These are phyloP conservation scores for Penicillium crustosum DNA, from an alignment of 2,329 filamentous ascomycete species.

Conservation along the genomic window DNA sequence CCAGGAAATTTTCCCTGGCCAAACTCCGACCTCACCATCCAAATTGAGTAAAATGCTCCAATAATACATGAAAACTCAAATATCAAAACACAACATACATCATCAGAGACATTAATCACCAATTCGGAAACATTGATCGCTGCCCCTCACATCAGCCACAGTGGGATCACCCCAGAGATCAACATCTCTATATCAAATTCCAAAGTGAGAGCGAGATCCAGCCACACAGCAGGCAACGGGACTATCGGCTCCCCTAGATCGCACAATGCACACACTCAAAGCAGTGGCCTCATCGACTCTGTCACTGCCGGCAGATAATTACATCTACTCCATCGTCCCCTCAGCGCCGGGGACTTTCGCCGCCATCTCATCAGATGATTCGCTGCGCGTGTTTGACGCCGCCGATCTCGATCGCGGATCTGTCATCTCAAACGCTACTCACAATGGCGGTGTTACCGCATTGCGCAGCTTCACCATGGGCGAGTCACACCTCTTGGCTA, in stretches of 20 bases:
- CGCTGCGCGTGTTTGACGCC: constrained; percentile 44
- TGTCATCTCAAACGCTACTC: constrained; percentile 20
- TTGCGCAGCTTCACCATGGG: constrained; percentile 32
- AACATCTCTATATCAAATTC: constrained; percentile 2
- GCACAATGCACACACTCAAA: constrained; percentile 37
- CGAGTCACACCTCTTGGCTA: constrained; percentile 33
- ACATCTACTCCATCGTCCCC: constrained; percentile 44
- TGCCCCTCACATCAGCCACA: constrained; percentile 10
- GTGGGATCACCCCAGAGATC: neutral
- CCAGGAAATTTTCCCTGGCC: neutral
- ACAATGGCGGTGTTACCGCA: constrained; percentile 41
- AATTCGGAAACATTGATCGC: neutral
- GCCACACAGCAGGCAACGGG: neutral
- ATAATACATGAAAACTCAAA: neutral
- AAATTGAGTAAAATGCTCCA: neutral
- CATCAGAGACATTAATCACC: neutral
- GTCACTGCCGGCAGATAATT: constrained; percentile 40
- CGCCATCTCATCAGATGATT: constrained; percentile 49
- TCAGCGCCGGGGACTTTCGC: constrained; percentile 36
- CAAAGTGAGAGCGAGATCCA: neutral
- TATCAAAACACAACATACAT: too few species aligned
- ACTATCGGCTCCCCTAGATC: neutral
- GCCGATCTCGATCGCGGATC: constrained; percentile 31
- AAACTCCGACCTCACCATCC: neutral
- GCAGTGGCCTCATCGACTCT: constrained; percentile 38